Conservation (phyloP, 345 rosid species). For the Gossypioides kirkii region DNA sequence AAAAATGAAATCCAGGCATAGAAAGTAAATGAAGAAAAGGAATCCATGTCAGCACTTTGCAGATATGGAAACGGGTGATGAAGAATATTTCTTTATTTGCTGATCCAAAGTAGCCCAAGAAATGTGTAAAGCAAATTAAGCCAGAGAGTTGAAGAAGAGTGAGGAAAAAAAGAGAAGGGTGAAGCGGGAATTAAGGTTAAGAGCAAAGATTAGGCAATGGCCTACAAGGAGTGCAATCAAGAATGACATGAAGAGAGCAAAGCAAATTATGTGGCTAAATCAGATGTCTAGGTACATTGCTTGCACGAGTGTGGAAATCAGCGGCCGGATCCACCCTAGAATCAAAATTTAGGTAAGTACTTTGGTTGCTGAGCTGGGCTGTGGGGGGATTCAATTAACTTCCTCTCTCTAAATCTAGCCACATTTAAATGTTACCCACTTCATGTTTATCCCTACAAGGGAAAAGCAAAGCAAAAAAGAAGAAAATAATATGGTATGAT, state of each 20-base stretch:
- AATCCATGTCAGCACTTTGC: not conserved
- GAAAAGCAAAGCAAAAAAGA: not conserved
- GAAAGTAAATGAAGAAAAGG: too few relatives aligned
- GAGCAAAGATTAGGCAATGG: constrained; percentile 11
- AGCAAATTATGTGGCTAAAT: constrained; percentile 7
- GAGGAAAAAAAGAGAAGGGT: not conserved
- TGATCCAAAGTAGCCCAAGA: too few relatives aligned
- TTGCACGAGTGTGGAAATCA: constrained; percentile 26
- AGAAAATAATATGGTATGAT: not conserved
- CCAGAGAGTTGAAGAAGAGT: too few relatives aligned
- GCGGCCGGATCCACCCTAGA: constrained; percentile 16
- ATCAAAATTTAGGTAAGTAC: constrained; percentile 20
- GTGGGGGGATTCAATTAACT: not conserved
- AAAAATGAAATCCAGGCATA: too few relatives aligned
- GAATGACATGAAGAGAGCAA: constrained; percentile 16
- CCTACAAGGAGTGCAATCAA: constrained; percentile 22
- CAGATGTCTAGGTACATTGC: constrained; percentile 33
- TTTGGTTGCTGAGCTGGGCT: constrained; percentile 15
- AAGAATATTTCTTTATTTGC: too few relatives aligned
- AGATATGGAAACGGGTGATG: too few relatives aligned
- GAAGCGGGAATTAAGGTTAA: constrained; percentile 12
- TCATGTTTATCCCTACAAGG: constrained; percentile 19
- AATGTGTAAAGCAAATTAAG: not conserved
- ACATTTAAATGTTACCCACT: constrained; percentile 15
- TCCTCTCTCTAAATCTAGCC: constrained; percentile 15